Percentiles rank a stretch among this genome's conserved stretches.
Conservation (phyloP, 176 grass and related monocot genomes). For the Sorghum bicolor region DNA sequence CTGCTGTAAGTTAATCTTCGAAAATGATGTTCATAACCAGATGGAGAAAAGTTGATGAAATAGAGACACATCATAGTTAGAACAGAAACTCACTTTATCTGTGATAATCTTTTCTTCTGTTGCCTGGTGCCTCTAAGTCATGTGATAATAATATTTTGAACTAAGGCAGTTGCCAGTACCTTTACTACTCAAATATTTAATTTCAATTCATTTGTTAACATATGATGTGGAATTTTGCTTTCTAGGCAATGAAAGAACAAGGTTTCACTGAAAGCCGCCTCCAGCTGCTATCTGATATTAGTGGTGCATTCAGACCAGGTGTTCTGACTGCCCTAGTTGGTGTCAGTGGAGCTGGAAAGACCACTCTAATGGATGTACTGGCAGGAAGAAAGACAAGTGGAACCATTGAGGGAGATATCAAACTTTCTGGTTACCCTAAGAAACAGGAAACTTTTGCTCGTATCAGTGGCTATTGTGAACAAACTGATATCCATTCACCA, state of each 20-base stretch:
- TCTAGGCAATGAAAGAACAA: conserved; percentile 90
- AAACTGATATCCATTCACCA: conserved; percentile 92
- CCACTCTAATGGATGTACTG: conserved; percentile 89
- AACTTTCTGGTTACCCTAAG: conserved; percentile 81
- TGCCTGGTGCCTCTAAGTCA: neutral
- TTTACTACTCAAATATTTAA: neutral
- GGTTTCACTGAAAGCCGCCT: conserved; percentile 70
- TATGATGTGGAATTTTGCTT: neutral
- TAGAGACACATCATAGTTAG: neutral
- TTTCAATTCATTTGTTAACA: neutral
- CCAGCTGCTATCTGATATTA: conserved; percentile 75
- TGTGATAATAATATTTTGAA: neutral
- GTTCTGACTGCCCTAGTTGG: conserved; percentile 88
- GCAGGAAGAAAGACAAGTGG: conserved; percentile 93
- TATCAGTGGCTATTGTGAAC: conserved; percentile 86
- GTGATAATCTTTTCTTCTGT: neutral
- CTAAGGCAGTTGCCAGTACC: neutral
- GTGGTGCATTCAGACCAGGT: conserved; percentile 81
- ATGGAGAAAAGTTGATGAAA: neutral
- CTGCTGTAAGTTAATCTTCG: conserved; percentile 51
- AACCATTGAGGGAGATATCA: conserved; percentile 71
- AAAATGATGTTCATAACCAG: neutral
- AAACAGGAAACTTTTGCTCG: conserved; percentile 93
- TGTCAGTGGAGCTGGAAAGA: conserved; percentile 95
- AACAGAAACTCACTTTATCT: neutral